These are phyloP conservation scores for Boletus rufocinnamomeus DNA, from an alignment of 768 basidiomycete species.

Conservation along the genomic window DNA sequence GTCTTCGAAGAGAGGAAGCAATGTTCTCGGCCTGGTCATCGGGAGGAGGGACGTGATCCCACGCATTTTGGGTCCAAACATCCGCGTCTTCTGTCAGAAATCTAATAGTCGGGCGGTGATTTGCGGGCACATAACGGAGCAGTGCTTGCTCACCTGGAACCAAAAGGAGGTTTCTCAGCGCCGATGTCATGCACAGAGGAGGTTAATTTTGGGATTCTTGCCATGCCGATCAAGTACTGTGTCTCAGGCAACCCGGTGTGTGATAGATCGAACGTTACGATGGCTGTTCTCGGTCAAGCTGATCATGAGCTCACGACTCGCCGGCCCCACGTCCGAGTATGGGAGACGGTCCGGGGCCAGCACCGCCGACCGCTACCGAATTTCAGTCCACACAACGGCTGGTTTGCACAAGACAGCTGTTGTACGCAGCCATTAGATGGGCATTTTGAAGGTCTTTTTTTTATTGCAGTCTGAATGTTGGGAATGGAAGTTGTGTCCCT, in stretches of 20 bases:
- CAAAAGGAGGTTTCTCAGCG: slow-evolving; percentile 64
- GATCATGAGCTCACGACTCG: background rate
- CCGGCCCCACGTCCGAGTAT: background rate
- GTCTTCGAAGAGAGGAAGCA: slow-evolving; percentile 64
- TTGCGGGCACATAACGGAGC: background rate
- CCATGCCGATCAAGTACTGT: slow-evolving; percentile 9
- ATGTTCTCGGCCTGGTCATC: slow-evolving; percentile 79
- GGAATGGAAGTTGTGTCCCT: background rate
- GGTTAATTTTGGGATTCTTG: slow-evolving; percentile 37
- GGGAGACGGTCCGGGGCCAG: background rate
- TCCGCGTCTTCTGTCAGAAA: slow-evolving; percentile 70
- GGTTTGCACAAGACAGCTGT: background rate
- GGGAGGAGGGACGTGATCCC: slow-evolving; percentile 88
- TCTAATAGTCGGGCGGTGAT: slow-evolving; percentile 37
- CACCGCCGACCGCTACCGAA: background rate
- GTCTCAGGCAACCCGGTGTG: background rate
- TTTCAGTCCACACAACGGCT: background rate
- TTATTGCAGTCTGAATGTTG: background rate
- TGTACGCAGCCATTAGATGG: background rate
- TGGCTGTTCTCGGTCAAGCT: background rate
- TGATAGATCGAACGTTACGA: background rate
- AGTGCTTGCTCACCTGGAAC: slow-evolving; percentile 53
- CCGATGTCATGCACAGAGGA: slow-evolving; percentile 69
- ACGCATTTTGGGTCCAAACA: slow-evolving; percentile 86
- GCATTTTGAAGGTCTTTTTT: too few relatives aligned